phyloP scores from a whole-genome alignment of 495 filamentous ascomycete species.

The Aspergillus baeticus region DNA sequence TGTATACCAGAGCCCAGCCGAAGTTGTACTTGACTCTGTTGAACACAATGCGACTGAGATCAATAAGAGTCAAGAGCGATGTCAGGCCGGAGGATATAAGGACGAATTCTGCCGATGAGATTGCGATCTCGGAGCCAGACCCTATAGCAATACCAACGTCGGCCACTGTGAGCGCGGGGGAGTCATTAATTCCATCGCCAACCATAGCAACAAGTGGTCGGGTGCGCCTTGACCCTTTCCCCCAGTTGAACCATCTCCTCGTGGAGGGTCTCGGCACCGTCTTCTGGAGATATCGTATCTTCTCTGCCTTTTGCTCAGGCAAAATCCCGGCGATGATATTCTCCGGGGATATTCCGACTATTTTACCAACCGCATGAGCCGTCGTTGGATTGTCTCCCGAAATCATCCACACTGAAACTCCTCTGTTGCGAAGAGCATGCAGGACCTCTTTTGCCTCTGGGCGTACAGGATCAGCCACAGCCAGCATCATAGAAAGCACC shows the following conservation, averaged over 20 bases:
- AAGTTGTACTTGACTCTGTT: constrained; percentile 81
- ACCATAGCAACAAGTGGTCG: constrained; percentile 56
- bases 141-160: constrained; percentile 83
- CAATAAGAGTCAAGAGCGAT: constrained; percentile 67
- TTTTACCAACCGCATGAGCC: constrained; percentile 62
- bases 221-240: not conserved
- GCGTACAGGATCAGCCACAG: constrained; percentile 71
- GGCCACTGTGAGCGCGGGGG: constrained; percentile 73
- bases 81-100: constrained; percentile 69
- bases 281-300: constrained; percentile 72
- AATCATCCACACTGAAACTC: constrained; percentile 80
- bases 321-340: constrained; percentile 87
- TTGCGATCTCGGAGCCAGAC: constrained; percentile 79
- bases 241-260: not conserved
- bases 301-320: constrained; percentile 79
- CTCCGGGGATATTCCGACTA: constrained; percentile 67
- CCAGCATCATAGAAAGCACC: constrained; percentile 55
- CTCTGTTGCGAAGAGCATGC: constrained; percentile 57
- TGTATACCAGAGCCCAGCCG: constrained; percentile 82
- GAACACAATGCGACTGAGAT: constrained; percentile 71
- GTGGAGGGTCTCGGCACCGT: constrained; percentile 7
- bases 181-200: constrained; percentile 88
- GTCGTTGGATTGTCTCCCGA: constrained; percentile 68
- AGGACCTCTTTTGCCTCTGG: constrained; percentile 69
- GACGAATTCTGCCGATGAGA: constrained; percentile 77